Percentiles rank a stretch among this genome's conserved stretches.
These are phyloP conservation scores for Carex pumila DNA, from an alignment of 176 grass and related monocot species.

Conservation along the genomic window DNA sequence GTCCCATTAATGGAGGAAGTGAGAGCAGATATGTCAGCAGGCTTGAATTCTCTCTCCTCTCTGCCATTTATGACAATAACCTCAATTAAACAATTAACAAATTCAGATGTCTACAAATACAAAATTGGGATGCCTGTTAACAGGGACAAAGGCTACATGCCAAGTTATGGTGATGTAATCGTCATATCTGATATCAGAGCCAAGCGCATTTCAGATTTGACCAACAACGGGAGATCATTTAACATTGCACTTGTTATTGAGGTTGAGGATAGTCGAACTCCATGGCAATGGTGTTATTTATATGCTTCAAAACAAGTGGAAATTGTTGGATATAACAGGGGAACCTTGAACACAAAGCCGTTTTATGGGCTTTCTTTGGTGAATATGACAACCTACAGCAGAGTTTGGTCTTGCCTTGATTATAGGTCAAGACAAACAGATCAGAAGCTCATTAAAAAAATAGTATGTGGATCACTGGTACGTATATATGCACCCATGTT, in stretches of 20 bases:
- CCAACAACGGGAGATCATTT: not conserved
- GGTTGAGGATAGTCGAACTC: not conserved
- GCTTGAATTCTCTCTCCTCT: not conserved
- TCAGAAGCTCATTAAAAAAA: not conserved
- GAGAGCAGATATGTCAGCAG: conserved; percentile 15
- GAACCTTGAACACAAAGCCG: not conserved
- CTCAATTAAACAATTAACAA: not conserved
- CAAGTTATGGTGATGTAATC: conserved; percentile 5
- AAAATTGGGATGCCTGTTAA: not conserved
- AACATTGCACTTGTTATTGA: not conserved
- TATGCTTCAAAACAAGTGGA: not conserved
- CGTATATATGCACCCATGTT: not conserved
- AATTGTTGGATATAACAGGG: not conserved
- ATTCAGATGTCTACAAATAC: not conserved
- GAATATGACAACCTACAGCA: conserved; percentile 20
- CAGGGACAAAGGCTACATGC: not conserved
- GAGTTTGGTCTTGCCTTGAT: conserved; percentile 18
- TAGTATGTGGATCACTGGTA: conserved; percentile 10
- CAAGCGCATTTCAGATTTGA: conserved; percentile 1
- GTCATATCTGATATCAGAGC: conserved; percentile 14
- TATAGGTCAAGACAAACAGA: not conserved
- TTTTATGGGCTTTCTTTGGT: conserved; percentile 14
- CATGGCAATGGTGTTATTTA: not conserved
- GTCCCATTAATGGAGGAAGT: conserved; percentile 12
- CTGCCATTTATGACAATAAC: not conserved